A percentile compares a stretch with the other conserved stretches of the same genome.
Evolutionary conservation across 179 eudicot genomes (phyloP).

Genomic region (Carnegiea gigantea): DNA sequence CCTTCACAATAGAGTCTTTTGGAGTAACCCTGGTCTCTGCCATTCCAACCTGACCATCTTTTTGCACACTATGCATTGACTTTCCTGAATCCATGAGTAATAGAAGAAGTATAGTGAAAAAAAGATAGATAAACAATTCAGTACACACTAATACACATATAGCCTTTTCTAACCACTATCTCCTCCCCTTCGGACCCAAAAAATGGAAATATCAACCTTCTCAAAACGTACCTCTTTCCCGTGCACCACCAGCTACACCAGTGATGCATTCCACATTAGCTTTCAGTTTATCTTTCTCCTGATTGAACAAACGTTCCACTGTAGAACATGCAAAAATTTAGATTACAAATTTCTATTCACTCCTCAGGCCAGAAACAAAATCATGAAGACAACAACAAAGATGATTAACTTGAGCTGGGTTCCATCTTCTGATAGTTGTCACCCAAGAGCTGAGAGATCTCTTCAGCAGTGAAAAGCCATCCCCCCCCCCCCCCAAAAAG

Average conservation of each 20-base stretch:
- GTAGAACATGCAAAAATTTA: slow-evolving; percentile 16
- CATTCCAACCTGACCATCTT: slow-evolving; percentile 2
- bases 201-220: background rate
- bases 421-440: background rate
- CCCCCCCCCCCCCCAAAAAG: background rate
- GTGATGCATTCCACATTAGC: slow-evolving; percentile 8
- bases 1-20: slow-evolving; percentile 14
- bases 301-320: slow-evolving; percentile 30
- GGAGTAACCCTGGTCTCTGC: background rate
- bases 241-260: background rate
- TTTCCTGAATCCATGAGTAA: background rate
- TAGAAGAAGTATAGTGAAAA: slow-evolving; percentile 13
- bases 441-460: background rate
- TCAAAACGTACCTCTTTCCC: slow-evolving; percentile 1
- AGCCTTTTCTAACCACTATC: background rate
- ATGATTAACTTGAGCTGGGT: slow-evolving; percentile 1
- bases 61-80: background rate
- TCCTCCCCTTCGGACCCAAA: background rate
- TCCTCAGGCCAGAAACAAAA: slow-evolving; percentile 4
- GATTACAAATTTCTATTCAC: background rate
- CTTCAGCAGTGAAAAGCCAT: background rate
- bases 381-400: background rate
- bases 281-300: slow-evolving; percentile 12
- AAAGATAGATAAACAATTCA: background rate
- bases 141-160: background rate